Conservation (phyloP, 176 grass and related monocot species). For the Chloris gayana region DNA sequence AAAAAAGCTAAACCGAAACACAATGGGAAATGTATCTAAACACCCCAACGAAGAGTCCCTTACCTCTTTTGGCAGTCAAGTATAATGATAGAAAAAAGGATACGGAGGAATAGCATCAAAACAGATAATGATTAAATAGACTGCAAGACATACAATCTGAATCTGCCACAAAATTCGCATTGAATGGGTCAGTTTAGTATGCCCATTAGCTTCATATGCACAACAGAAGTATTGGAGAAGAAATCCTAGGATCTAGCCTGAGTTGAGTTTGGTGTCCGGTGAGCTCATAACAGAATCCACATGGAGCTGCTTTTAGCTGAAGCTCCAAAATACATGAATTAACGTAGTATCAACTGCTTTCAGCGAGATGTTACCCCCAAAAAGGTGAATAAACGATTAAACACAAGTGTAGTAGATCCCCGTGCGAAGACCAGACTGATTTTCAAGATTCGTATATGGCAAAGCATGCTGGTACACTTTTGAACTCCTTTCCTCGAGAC, state of each 20-base stretch:
- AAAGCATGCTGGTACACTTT: too few species aligned
- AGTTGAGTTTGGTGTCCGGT: not conserved
- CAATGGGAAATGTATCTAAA: too few species aligned
- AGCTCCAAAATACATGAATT: slow-evolving; percentile 27
- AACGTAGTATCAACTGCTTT: slow-evolving; percentile 18
- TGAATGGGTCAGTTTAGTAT: slow-evolving; percentile 19
- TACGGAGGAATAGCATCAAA: not conserved
- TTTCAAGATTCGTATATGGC: too few species aligned
- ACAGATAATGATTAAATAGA: not conserved
- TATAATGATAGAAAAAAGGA: not conserved
- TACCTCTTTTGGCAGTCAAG: too few species aligned
- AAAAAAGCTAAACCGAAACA: too few species aligned
- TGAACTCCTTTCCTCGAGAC: not conserved
- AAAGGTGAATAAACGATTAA: slow-evolving; percentile 20
- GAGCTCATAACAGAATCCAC: slow-evolving; percentile 21
- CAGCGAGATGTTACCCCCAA: slow-evolving; percentile 22
- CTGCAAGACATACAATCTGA: not conserved
- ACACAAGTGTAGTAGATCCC: not conserved
- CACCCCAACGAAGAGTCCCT: too few species aligned
- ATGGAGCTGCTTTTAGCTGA: slow-evolving; percentile 37
- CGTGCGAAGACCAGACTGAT: too few species aligned
- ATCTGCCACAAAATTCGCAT: slow-evolving; percentile 20
- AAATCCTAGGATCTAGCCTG: not conserved
- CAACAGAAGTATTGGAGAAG: slow-evolving; percentile 15
- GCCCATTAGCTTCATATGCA: slow-evolving; percentile 28